Conservation (phyloP, 768 basidiomycete genomes). For the Rhizopogon roseolus region DNA sequence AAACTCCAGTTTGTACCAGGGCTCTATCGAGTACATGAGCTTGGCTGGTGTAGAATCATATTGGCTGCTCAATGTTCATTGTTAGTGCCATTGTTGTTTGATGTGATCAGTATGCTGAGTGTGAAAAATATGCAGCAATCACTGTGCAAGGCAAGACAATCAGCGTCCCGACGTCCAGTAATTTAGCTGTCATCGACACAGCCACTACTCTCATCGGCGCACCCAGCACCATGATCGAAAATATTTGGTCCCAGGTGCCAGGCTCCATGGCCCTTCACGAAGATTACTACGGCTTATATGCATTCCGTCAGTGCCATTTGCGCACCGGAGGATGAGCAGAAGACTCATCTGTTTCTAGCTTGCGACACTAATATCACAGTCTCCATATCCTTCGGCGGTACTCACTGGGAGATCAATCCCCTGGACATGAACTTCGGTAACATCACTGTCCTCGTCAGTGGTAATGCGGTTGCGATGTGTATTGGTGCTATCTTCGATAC, state of each 20-base stretch:
- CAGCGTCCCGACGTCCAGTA: slow-evolving; percentile 34
- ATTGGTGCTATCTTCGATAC: slow-evolving; percentile 72
- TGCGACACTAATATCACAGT: slow-evolving; percentile 55
- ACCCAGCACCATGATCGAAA: slow-evolving; percentile 52
- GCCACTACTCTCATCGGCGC: slow-evolving; percentile 93
- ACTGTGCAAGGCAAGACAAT: slow-evolving; percentile 55
- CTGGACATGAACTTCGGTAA: slow-evolving; percentile 78
- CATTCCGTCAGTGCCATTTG: slow-evolving; percentile 55
- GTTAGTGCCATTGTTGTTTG: slow-evolving; percentile 29
- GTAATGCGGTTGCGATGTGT: slow-evolving; percentile 28
- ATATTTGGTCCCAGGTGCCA: slow-evolving; percentile 66
- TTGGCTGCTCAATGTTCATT: slow-evolving; percentile 55
- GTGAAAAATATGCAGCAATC: slow-evolving; percentile 35
- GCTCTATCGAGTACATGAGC: slow-evolving; percentile 63
- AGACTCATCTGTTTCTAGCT: slow-evolving; percentile 38
- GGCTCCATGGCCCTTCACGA: slow-evolving; percentile 43
- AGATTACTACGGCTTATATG: slow-evolving; percentile 66
- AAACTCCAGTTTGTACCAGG: slow-evolving; percentile 53
- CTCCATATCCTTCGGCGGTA: slow-evolving; percentile 73
- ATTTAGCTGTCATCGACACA: slow-evolving; percentile 83
- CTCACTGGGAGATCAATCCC: slow-evolving; percentile 68
- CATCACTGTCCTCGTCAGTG: slow-evolving; percentile 14
- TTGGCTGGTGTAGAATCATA: slow-evolving; percentile 34
- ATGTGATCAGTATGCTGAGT: background rate
- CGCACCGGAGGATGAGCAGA: background rate